Base-by-base conservation (phyloP, 2,329 filamentous ascomycete genomes). In the Arthrobotrys megalospora region DNA sequence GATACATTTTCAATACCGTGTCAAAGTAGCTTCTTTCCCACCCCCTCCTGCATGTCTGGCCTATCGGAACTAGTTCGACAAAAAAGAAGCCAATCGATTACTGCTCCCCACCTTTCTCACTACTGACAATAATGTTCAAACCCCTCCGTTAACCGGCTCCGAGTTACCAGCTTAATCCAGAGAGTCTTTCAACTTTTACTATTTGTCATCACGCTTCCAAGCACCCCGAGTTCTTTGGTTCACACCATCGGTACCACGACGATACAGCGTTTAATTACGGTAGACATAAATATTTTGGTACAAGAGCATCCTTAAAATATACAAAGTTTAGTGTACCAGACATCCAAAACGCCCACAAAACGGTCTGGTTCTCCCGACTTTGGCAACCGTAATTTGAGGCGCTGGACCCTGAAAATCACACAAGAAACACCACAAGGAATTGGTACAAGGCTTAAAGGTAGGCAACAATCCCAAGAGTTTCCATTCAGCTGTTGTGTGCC, bases 381-480 rank as follows among this genome's bases (percentile, higher is more conserved):
- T 48, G 43, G 43, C 48, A 52, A 69, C 7, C 63, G 47, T 48
- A 38, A 36, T 62, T 63, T 67, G 60, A 73, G 63, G 65, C 53
- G 65, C 50, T 70, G 66, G 73, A 71, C 73, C 73, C 73, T 77
- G 73, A 77, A 66, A 50, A 60, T 76, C 66, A 60, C 60, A 62
- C 45, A 64, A 24, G 28, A 58, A 53, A 52, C 53, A 72, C 58
- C 45, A 63, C 43, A 53, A 14, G 66, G 16, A 7, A 36, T 34
- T 2, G 24, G 24, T 28, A 65, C 41, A 64, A 76, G 41, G 62
- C 58, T 64, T 41, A 66, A 77, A 76, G 73, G 73, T 77, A 77
- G 66, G 73, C 66, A 77, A 71, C 50, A 60, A 63, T 52, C 41
- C 47, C 24, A 19, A 55, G 24, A 24, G 14, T 47, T 66, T 52